Conservation (phyloP, 2,329 filamentous ascomycete genomes). For the Pyrenophora graminea region DNA sequence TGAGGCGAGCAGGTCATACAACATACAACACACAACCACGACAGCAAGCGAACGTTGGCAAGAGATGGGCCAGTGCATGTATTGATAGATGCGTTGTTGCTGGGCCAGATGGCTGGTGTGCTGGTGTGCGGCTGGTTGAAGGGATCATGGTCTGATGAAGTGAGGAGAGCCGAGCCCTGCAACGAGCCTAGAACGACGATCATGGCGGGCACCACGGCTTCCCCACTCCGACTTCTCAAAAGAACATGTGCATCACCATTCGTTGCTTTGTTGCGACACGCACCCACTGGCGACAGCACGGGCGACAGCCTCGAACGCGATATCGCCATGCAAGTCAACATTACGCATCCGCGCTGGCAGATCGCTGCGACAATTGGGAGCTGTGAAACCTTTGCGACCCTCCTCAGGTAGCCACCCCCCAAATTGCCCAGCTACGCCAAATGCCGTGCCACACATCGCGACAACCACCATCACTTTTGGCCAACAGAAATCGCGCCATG, state of each 20-base stretch:
- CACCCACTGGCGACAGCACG: background rate
- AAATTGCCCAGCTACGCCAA: constrained; percentile 9
- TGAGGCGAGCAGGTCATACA: background rate
- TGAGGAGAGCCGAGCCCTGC: constrained; percentile 14
- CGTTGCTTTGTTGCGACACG: no score
- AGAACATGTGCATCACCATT: background rate
- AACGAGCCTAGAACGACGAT: constrained; percentile 8
- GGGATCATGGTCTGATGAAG: constrained; percentile 9
- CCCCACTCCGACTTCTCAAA: constrained; percentile 6
- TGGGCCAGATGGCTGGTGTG: constrained; percentile 1
- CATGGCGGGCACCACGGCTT: constrained; percentile 7
- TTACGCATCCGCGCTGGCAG: constrained; percentile 1
- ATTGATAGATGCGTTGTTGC: constrained; percentile 1
- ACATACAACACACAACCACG: no score
- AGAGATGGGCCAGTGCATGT: background rate
- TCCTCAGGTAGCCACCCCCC: background rate
- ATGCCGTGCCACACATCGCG: constrained; percentile 7
- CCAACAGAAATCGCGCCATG: no score
- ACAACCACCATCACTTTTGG: background rate
- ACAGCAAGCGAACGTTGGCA: background rate
- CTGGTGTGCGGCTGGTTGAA: background rate
- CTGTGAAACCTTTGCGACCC: constrained; percentile 4
- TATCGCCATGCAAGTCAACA: constrained; percentile 5
- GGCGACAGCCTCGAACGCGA: constrained; percentile 1
- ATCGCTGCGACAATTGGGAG: constrained; percentile 1